Evolutionary conservation across 192 early-diverging fungal species (phyloP), one percentile per base, ranked within the genome.

Genomic region (Gryganskiella cystojenkinii): DNA sequence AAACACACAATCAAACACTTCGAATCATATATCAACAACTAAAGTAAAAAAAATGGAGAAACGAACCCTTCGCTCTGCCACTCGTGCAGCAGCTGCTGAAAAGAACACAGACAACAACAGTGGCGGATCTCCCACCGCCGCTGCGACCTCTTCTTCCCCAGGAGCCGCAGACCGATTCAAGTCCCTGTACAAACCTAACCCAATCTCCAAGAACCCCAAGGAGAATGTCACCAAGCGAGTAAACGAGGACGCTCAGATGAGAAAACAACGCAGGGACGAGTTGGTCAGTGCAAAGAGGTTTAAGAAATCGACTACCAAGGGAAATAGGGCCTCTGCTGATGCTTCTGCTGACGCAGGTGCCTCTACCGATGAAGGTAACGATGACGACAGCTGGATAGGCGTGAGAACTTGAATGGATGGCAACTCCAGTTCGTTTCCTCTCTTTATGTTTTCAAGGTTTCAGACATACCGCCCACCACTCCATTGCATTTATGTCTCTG

Each of bases 221-320:
- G 89, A 92, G 22, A 79, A 78, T 19, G 80, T 85, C 25, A 83
- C 67, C 44, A 79, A 81, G 17, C 83, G 91, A 49, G 69, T 91
- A 33, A 76, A 79, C 37, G 81, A 86, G 3, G 88, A 91, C 56
- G 82, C 82, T 17, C 81, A 85, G 69, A 68, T 89, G 49, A 82
- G 92, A n/a, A 86, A 85, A 40, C 80, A 86, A 37, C 88, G 90
- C 44, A 87, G 91, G 19, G 90, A 93, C 57, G 89, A 90, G 49
- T 67, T 91, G 14, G 86, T 91, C 51, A 90, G 88, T 63, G 84
- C 89, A 37, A 93, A 91, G 56, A 78, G 91, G 9, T 86, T 89
- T 35, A 81, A 84, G 84, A 47, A 83, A 15, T 66, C 63, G 7
- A 9, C 37, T 13, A 40, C 37, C 62, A 65, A 73, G 24, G 71